Evolutionary conservation across 129 eudicot species (phyloP), one percentile per base, ranked within the genome.

Genomic region (Arctium minus): DNA sequence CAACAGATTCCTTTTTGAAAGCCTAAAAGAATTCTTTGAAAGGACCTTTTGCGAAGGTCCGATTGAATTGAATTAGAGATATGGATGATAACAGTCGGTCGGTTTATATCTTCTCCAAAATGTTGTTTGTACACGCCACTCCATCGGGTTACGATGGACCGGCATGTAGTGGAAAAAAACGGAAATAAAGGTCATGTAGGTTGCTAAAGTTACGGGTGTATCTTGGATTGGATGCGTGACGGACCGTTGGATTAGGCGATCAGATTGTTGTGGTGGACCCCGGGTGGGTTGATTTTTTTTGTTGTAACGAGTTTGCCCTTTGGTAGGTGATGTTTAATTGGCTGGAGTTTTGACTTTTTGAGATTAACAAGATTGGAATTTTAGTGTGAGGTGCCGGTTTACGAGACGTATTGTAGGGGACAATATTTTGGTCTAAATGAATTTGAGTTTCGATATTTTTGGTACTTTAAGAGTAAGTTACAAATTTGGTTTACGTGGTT

Each of bases 121-220:
- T 62, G 36, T 62, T 13, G 68, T 71, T 71, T 80, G 83, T 38
- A 80, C 83, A 80, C 83, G 83, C 77, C 50, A 80, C 83, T 80
- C 56, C 56, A 72, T 35, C 56, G 77, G 83, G 78, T 50, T 60
- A 18, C 77, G 71, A 72, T 80, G 48, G 77, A 48, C 37, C 77
- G 38, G 73, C 83, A 71, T 71, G 15, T 80, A 72, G 77, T 72
- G 83, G 76, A 79, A 80, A 79, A 80, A 42, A 71, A 33, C 70
- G 70, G 69, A 70, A 80, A 44, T 80, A 80, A 48, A 80, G 77
- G 72, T 35, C 78, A 79, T 79, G 33, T 68, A 3, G 39, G 33
- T 79, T 38, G 74, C 72, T 79, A 79, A 22, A 22, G 64, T 68
- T 13, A 79, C 62, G 6, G 50, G 9, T 37, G 40, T 38, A 8